Base-by-base conservation (phyloP, 2,329 filamentous ascomycete genomes). In the Elsinoe necatrix region DNA sequence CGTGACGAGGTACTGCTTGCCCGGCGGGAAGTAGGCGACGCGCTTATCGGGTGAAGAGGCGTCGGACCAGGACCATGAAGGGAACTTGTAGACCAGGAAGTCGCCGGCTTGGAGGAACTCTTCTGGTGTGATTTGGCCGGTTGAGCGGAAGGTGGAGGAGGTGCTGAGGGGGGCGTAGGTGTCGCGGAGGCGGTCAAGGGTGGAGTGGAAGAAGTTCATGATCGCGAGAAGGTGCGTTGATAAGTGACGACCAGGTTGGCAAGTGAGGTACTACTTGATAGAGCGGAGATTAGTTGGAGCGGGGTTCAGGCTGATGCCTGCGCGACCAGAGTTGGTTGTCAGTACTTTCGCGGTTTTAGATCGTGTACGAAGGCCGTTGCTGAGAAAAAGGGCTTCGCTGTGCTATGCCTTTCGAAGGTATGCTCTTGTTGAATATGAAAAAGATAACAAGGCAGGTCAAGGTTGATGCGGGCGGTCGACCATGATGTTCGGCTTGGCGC, bases 71-170 rank as follows among this genome's bases (percentile, higher is more conserved):
- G 89, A 87, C 93, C 93, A 98, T 58, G 92, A 95, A 7, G 92
- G 93, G 74, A 98, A 98, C 77, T 96, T 97, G 83, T 95, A 95
- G 67, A 95, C 91, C 35, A 98, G 84, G 71, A 97, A 98, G 76
- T 98, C 93, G 65, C 93, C 93, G 2, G 93, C 93, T 3, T 87
- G 86, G 52, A 96, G 80, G 72, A 98, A 98, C 78, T 98, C 93
- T 68, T 96, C 92, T 16, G 92, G 92, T 0, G 92, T 97, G 73
- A 98, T 93, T 75, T 97, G 88, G 63, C 93, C 93, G 3, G 91
- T 95, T 66, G 83, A 81, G 65, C 92, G 88, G 74, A 98, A 98
- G 62, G 89, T 97, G 2, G 92, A 97, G 54, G 84, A 95, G 71
- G 95, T 85, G 59, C 83, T 84, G 66, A 95, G 85, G 39, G 91